A percentile compares a stretch with the other conserved stretches of the same genome.
phyloP scores from a whole-genome alignment of 2,329 filamentous ascomycete species.

The Lithohypha guttulata region DNA sequence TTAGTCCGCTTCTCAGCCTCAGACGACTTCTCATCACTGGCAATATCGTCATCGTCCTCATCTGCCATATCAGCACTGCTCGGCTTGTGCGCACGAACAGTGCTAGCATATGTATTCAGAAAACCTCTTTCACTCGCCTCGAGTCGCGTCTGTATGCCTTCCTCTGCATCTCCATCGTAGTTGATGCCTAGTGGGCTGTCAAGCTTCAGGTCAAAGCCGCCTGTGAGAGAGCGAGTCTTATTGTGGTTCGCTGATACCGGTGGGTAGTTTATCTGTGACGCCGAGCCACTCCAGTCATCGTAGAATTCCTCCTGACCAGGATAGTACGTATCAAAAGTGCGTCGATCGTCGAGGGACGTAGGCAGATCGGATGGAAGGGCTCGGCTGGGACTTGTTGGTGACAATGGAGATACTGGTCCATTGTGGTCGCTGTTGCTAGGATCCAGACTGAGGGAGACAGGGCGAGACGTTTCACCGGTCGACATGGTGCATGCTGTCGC shows the following conservation, averaged over 20 bases:
- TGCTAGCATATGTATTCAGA: constrained; percentile 91
- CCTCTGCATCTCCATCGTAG: constrained; percentile 53
- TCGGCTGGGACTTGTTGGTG: constrained; percentile 14
- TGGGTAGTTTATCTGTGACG: constrained; percentile 52
- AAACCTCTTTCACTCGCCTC: constrained; percentile 77
- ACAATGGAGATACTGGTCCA: constrained; percentile 12
- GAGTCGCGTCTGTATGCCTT: constrained; percentile 38
- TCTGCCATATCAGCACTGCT: constrained; percentile 46
- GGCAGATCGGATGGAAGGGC: constrained; percentile 74
- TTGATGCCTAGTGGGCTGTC: constrained; percentile 50
- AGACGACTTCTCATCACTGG: constrained; percentile 61
- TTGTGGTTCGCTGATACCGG: constrained; percentile 60
- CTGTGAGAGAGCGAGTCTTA: constrained; percentile 5
- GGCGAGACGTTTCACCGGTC: neutral
- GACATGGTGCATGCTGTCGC: constrained; percentile 8
- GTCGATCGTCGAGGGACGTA: constrained; percentile 80
- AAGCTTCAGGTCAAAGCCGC: constrained; percentile 67
- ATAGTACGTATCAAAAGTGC: constrained; percentile 54
- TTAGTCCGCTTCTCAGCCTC: constrained; percentile 67
- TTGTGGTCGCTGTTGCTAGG: neutral
- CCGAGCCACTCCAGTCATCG: constrained; percentile 63
- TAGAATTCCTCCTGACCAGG: constrained; percentile 89
- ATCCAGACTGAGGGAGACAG: neutral
- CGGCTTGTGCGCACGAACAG: constrained; percentile 87
- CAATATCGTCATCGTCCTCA: constrained; percentile 68